Base-by-base conservation (phyloP, 83 land plant genomes). In the Diphasiastrum complanatum region DNA sequence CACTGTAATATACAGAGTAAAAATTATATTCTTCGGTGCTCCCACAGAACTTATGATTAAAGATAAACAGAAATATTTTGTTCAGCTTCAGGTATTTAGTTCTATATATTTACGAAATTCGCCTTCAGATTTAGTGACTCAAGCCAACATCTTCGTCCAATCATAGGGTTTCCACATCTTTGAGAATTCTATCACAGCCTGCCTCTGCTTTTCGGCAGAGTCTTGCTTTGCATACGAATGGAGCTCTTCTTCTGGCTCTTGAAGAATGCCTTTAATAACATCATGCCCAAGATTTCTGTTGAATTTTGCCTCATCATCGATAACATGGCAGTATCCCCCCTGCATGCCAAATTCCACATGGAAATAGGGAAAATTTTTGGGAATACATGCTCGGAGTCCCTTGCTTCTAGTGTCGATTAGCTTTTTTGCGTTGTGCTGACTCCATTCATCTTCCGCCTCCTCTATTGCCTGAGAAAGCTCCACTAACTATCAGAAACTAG, bases 401-500 rank as follows among this genome's bases (percentile, higher is more conserved):
- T 86, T 85, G 28, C 43, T 68, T 33, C 83, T 80, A 4, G 99
- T 89, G 28, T 84, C 86, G 41, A 93, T 93, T 10, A 93, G 77
- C 75, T 82, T 93, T 76, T 93, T 93, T 12, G 88, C 85, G 49
- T 88, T 80, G 72, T 93, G 99, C 48, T 93, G 99, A 63, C 91
- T 86, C 99, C 99, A 93, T 55, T 93, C 99, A 40, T 81, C 85
- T 71, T 89, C 96, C 31, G 89, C 99, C 75, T 93, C 99, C 43
- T 93, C 99, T 38, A 93, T 93, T 35, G 91, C 98, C 98, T 92
- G 74, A 4, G 6, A 6, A 48, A 18, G 16, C 23, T 18, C 51
- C 6, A 6, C n/a, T n/a, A n/a, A n/a, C n/a, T n/a, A n/a, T n/a
- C n/a, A n/a, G n/a, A n/a, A n/a, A n/a, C n/a, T n/a, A n/a, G n/a